These are phyloP conservation scores for slime mould (Dictyostelium discoideum) DNA, from an alignment of 78 protist genomes.

Conservation along the genomic window DNA sequence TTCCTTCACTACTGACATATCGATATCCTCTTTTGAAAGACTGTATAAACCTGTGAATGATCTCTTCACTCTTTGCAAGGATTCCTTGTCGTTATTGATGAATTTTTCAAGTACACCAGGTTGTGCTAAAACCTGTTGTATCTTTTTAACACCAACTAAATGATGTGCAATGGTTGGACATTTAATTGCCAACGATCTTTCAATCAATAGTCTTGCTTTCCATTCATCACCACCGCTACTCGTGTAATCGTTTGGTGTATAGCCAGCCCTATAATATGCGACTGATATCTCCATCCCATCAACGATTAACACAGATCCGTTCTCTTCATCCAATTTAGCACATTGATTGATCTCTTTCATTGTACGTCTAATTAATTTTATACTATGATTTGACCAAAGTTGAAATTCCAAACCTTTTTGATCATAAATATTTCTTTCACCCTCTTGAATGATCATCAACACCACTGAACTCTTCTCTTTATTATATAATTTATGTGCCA, in stretches of 20 bases:
- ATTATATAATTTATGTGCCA: conserved; percentile 15
- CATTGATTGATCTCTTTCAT: conserved; percentile 59
- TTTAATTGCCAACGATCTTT: conserved; percentile 89
- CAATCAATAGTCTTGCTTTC: conserved; percentile 89
- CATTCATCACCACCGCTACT: conserved; percentile 83
- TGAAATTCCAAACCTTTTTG: conserved; percentile 80
- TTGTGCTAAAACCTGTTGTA: conserved; percentile 91
- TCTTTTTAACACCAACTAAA: conserved; percentile 94
- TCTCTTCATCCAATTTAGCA: not conserved
- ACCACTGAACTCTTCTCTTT: conserved; percentile 35
- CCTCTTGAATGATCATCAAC: conserved; percentile 85
- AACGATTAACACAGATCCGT: not conserved
- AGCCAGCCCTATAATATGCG: conserved; percentile 95
- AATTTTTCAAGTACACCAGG: conserved; percentile 78
- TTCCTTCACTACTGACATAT: conserved; percentile 8
- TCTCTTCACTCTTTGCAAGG: conserved; percentile 26
- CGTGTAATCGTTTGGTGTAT: conserved; percentile 93
- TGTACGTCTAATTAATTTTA: conserved; percentile 64
- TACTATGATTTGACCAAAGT: conserved; percentile 62
- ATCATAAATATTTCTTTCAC: conserved; percentile 89
- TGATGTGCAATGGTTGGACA: conserved; percentile 92
- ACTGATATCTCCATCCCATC: conserved; percentile 82
- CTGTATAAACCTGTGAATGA: conserved; percentile 87
- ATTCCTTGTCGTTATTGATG: conserved; percentile 6
- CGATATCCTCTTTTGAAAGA: conserved; percentile 43